These are phyloP conservation scores for Monilinia fructicola DNA, from an alignment of 2,329 filamentous ascomycete species.

Conservation along the genomic window DNA sequence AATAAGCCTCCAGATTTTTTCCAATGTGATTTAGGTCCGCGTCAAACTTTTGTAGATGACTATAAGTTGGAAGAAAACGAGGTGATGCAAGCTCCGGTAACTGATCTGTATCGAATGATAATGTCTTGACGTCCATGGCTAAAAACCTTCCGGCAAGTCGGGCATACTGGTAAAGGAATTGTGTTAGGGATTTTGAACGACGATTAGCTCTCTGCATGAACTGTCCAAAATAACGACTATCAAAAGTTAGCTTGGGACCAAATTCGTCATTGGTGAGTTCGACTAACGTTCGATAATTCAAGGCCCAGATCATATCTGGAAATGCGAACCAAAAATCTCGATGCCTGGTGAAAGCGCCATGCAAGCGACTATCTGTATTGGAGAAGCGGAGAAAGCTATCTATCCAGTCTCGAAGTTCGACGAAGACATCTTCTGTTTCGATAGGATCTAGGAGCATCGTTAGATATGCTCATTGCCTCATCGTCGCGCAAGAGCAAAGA, in stretches of 20 bases:
- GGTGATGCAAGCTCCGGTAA: constrained; percentile 47
- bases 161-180: constrained; percentile 43
- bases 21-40: constrained; percentile 39
- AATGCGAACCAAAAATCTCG: constrained; percentile 53
- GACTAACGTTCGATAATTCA: constrained; percentile 47
- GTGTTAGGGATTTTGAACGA: constrained; percentile 33
- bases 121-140: constrained; percentile 47
- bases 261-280: neutral
- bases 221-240: constrained; percentile 39
- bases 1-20: constrained; percentile 44
- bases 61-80: constrained; percentile 49
- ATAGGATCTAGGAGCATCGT: constrained; percentile 44
- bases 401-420: constrained; percentile 52
- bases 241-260: constrained; percentile 26
- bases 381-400: constrained; percentile 49
- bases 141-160: constrained; percentile 54
- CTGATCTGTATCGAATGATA: constrained; percentile 38
- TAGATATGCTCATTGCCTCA: constrained; percentile 20
- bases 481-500: constrained; percentile 21
- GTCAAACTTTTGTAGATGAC: constrained; percentile 43
- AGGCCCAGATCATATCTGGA: constrained; percentile 50
- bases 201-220: constrained; percentile 34
- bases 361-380: constrained; percentile 40
- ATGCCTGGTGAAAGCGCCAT: constrained; percentile 48
- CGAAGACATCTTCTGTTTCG: constrained; percentile 48